Base-by-base conservation (phyloP, 23 red algal species). In the Gracilaria caudata region DNA sequence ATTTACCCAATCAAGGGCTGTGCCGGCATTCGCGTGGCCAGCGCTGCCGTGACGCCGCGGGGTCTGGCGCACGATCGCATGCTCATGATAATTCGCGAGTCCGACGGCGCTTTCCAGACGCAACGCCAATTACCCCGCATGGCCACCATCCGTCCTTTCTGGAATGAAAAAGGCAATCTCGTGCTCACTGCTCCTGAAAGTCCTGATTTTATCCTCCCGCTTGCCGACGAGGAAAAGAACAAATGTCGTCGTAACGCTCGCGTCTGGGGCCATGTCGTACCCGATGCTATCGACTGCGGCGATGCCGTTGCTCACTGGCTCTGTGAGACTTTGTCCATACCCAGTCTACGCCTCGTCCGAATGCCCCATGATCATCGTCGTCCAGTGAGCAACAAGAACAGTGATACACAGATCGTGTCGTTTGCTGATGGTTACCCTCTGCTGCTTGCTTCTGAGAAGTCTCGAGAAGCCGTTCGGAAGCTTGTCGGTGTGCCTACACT, bases 1-100 rank as follows among this genome's bases (percentile, higher is more conserved):
- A 33, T 94, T 13, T 94, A 94, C 72, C 92, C 92, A 7, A 94
- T 94, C 84, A 94, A 94, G 66, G 86, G 79, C 0, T 94, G 92
- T 25, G 79, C 8, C 20, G 83, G 83, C 13, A 80, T 94, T 16
- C 68, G 68, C n/a, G 84, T 94, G 0, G 61, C 32, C 3, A 71
- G 77, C 41, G 92, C 92, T 4, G 49, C 55, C 0, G 73, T 94
- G 59, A 79, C 84, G 23, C 37, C 46, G 10, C 84, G 83, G 0
- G 92, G 92, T 43, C 77, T 94, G 28, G 49, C 51, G 7, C 26
- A 86, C 40, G 92, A 94, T 57, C 84, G 92, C 29, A n/a, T 82
- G 38, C 70, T 88, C 32, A 74, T 94, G 51, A 51, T 94, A 51
- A 75, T 94, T 10, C 57, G 57, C 17, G 92, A 94, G 39, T 40